Conservation (phyloP, 768 basidiomycete genomes). For the Cystobasidium ongulense region DNA sequence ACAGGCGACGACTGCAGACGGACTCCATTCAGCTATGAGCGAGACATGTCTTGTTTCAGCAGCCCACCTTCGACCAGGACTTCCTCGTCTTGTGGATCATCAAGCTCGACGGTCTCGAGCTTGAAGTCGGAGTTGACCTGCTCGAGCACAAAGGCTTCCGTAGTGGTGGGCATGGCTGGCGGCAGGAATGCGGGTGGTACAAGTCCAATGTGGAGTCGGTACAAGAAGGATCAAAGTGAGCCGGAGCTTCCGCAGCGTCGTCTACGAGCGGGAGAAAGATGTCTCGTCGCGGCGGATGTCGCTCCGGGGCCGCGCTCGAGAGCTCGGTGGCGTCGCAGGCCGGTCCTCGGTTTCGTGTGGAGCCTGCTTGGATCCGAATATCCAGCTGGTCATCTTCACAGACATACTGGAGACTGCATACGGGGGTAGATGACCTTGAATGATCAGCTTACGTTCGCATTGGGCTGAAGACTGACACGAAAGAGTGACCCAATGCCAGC, state of each 20-base stretch:
- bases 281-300: background rate
- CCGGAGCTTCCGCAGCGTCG: background rate
- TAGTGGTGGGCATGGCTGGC: constrained; percentile 11
- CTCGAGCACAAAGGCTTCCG: constrained; percentile 18
- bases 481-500: too few species aligned
- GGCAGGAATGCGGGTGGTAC: background rate
- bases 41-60: too few species aligned
- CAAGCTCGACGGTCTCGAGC: constrained; percentile 30
- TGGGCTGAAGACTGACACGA: too few species aligned
- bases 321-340: too few species aligned
- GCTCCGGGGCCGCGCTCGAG: too few species aligned
- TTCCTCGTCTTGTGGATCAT: constrained; percentile 33
- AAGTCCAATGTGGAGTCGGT: background rate
- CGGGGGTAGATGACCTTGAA: too few species aligned
- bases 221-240: background rate
- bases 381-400: too few species aligned
- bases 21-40: too few species aligned
- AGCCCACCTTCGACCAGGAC: constrained; percentile 34
- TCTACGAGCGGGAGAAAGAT: background rate
- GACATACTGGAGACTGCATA: too few species aligned
- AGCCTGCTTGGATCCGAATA: too few species aligned
- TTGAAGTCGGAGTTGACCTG: constrained; percentile 19
- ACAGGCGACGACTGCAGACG: background rate
- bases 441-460: too few species aligned
- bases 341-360: too few species aligned